These are phyloP conservation scores for Exophiala aquamarina DNA, from an alignment of 2,329 filamentous ascomycete genomes.

Conservation along the genomic window DNA sequence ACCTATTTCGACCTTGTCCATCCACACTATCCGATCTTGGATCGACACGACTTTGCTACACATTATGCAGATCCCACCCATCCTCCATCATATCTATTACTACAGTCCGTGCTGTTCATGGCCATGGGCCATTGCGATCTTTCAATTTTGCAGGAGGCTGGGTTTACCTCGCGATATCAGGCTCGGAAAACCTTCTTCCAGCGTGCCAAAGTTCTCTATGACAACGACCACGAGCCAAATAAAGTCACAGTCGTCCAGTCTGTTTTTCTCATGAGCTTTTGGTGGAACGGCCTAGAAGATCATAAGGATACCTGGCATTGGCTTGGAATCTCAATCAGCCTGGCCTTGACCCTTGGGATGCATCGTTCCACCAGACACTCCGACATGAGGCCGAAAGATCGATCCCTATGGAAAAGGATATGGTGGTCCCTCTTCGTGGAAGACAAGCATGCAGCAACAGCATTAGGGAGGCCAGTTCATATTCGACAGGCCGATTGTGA, in stretches of 20 bases:
- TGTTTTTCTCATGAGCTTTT: conserved; percentile 27
- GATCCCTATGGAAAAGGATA: conserved; percentile 26
- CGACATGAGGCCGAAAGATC: conserved; percentile 20
- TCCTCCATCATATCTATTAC: conserved; percentile 22
- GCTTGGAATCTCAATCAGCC: conserved; percentile 30
- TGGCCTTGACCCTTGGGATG: conserved; percentile 22
- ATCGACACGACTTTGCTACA: conserved; percentile 22
- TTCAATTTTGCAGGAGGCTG: conserved; percentile 13
- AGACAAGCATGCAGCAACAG: conserved; percentile 19
- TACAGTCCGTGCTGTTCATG: conserved; percentile 26
- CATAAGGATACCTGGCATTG: conserved; percentile 39
- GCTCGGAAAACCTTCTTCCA: conserved; percentile 28
- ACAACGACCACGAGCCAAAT: conserved; percentile 28
- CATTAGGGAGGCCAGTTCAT: conserved; percentile 29
- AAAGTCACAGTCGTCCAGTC: conserved; percentile 24
- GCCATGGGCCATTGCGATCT: conserved; percentile 22
- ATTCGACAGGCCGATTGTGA: conserved; percentile 31
- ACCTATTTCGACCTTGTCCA: conserved; percentile 28
- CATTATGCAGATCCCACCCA: conserved; percentile 19
- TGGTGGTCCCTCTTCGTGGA: conserved; percentile 28
- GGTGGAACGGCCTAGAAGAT: conserved; percentile 26
- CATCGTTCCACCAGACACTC: conserved; percentile 19
- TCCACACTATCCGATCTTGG: conserved; percentile 27
- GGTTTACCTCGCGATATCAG: conserved; percentile 22
- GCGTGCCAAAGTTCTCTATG: conserved; percentile 30